Conservation (phyloP, 2,329 filamentous ascomycete species). For the Aspergillus ibericus region DNA sequence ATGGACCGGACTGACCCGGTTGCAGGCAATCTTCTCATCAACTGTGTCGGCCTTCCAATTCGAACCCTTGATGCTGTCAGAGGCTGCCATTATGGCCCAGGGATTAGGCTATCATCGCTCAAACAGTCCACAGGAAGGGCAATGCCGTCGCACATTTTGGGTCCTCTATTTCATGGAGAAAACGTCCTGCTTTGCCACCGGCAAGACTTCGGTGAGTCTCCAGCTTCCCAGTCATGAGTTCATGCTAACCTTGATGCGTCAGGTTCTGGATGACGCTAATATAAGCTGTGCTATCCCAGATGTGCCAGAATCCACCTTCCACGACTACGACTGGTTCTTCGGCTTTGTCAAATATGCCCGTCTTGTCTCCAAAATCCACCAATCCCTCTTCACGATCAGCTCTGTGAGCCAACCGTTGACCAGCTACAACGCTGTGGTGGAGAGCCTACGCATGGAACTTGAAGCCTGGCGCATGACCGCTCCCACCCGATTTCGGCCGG, state of each 20-base stretch:
- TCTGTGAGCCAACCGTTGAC: conserved; percentile 12
- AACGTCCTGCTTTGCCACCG: conserved; percentile 31
- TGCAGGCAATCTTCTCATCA: conserved; percentile 38
- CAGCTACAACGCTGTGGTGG: conserved; percentile 18
- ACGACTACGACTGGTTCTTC: conserved; percentile 40
- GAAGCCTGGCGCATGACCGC: conserved; percentile 36
- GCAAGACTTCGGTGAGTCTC: conserved; percentile 34
- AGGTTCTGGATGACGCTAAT: conserved; percentile 39
- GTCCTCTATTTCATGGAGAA: conserved; percentile 45
- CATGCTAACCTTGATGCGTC: neutral
- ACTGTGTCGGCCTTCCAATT: conserved; percentile 39
- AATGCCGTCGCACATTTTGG: conserved; percentile 39
- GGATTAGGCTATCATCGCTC: conserved; percentile 32
- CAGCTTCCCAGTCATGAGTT: neutral
- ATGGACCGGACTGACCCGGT: neutral
- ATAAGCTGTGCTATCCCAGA: conserved; percentile 38
- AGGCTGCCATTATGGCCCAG: conserved; percentile 39
- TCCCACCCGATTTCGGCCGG: conserved; percentile 33
- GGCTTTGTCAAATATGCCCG: conserved; percentile 32
- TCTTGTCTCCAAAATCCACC: conserved; percentile 35
- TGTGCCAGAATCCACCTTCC: conserved; percentile 33
- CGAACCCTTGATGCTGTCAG: conserved; percentile 32
- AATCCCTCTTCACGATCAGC: conserved; percentile 37
- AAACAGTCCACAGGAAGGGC: conserved; percentile 12
- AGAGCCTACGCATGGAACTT: conserved; percentile 26